These are phyloP conservation scores for Globisporangium iwayamae DNA, from an alignment of 352 stramenopile genomes.

Conservation along the genomic window DNA sequence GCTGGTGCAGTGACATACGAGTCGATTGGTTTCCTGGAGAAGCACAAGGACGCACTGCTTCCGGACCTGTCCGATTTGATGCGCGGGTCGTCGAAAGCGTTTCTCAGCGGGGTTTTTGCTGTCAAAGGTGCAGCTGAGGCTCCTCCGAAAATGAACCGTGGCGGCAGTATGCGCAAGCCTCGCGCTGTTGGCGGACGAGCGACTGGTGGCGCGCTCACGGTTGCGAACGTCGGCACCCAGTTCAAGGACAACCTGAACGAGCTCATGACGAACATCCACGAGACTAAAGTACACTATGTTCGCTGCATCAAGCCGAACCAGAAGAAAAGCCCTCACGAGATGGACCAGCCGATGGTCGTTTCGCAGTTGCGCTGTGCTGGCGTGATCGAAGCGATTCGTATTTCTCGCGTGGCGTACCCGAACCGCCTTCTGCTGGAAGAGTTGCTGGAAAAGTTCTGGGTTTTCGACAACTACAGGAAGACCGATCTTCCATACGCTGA, in stretches of 20 bases:
- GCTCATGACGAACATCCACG: slow-evolving; percentile 92
- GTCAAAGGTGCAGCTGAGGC: slow-evolving; percentile 22
- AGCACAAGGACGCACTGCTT: slow-evolving; percentile 93
- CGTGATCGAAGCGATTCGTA: slow-evolving; percentile 98
- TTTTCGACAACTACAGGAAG: slow-evolving; percentile 49
- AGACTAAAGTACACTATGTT: slow-evolving; percentile 97
- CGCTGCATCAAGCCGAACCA: slow-evolving; percentile 99
- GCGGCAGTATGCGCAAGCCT: slow-evolving; percentile 23
- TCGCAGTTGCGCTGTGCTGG: slow-evolving; percentile 97
- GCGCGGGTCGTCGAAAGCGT: slow-evolving; percentile 58
- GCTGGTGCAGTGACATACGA: slow-evolving; percentile 91
- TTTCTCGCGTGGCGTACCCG: slow-evolving; percentile 96
- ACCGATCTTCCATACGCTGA: slow-evolving; percentile 39
- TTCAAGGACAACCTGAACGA: slow-evolving; percentile 90
- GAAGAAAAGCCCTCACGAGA: slow-evolving; percentile 81
- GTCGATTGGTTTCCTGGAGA: slow-evolving; percentile 91
- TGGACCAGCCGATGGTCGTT: slow-evolving; percentile 91
- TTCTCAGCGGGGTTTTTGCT: slow-evolving; percentile 56
- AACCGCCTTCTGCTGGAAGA: slow-evolving; percentile 92
- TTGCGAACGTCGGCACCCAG: slow-evolving; percentile 72
- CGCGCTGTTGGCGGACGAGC: slow-evolving; percentile 28
- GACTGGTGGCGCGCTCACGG: slow-evolving; percentile 43
- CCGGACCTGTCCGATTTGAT: slow-evolving; percentile 90
- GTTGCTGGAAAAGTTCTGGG: slow-evolving; percentile 76
- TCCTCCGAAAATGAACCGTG: slow-evolving; percentile 2